Conservation (phyloP, 2,329 filamentous ascomycete genomes). For the Aspergillus niger region DNA sequence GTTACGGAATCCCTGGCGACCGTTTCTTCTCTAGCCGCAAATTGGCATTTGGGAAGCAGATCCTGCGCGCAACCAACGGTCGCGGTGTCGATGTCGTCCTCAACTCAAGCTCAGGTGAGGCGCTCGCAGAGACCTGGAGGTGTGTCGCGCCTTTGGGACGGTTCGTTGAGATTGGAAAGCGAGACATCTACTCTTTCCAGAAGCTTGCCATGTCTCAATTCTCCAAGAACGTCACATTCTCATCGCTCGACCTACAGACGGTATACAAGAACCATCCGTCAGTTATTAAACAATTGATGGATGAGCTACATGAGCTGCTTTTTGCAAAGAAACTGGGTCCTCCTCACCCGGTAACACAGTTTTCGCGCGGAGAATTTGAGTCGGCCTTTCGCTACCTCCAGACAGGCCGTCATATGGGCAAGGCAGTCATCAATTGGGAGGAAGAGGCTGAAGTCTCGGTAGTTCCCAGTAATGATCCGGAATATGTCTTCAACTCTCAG, state of each 20-base stretch:
- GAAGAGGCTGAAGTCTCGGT: neutral
- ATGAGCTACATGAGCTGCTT: neutral
- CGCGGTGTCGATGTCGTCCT: no score
- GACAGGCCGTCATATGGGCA: neutral
- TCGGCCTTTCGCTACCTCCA: neutral
- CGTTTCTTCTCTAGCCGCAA: neutral
- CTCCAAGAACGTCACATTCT: neutral
- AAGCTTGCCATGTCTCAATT: neutral
- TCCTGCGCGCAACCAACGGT: no score
- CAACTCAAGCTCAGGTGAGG: no score
- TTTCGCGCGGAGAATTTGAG: neutral
- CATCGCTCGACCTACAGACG: neutral
- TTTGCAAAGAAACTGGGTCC: neutral
- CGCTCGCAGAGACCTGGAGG: no score
- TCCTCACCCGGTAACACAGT: neutral
- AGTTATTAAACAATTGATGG: neutral
- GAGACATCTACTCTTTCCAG: neutral
- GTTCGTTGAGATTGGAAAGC: no score
- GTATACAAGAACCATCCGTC: neutral
- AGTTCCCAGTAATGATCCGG: neutral
- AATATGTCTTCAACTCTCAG: conserved; percentile 11
- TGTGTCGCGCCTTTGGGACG: no score
- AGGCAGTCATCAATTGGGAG: neutral
- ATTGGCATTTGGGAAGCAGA: no score
- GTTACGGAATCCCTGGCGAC: neutral